These are phyloP conservation scores for Paspalum notatum DNA, from an alignment of 176 grass and related monocot species.

Conservation along the genomic window DNA sequence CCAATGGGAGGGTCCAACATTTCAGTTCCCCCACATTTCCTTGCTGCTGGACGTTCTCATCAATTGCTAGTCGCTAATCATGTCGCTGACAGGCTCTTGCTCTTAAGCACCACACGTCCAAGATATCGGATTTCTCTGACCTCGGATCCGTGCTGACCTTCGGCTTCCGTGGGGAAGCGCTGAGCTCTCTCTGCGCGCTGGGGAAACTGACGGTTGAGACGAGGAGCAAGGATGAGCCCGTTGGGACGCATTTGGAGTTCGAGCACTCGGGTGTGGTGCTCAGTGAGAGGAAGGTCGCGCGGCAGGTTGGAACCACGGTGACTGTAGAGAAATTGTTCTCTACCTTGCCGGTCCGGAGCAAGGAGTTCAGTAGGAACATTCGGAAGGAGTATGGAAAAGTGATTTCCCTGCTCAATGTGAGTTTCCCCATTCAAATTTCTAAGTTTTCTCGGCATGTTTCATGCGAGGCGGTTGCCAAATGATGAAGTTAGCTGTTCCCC, in stretches of 20 bases:
- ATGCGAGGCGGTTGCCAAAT: neutral
- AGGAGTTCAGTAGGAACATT: constrained; percentile 94
- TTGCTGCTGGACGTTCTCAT: neutral
- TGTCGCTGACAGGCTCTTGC: constrained; percentile 55
- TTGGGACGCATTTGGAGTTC: constrained; percentile 83
- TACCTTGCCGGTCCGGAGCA: constrained; percentile 80
- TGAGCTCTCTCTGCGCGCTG: constrained; percentile 85
- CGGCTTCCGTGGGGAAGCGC: constrained; percentile 86
- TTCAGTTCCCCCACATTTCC: neutral
- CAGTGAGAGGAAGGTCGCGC: constrained; percentile 74
- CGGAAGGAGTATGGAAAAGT: constrained; percentile 87
- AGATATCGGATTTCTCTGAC: constrained; percentile 84
- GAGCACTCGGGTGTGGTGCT: constrained; percentile 72
- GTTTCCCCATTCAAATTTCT: constrained; percentile 24
- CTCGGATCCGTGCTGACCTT: constrained; percentile 72
- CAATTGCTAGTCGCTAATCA: neutral
- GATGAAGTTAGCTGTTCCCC: neutral
- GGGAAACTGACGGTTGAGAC: constrained; percentile 79
- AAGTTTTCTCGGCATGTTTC: neutral
- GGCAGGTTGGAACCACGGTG: constrained; percentile 86
- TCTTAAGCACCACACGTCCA: constrained; percentile 93
- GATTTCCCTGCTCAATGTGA: constrained; percentile 83
- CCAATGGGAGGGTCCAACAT: neutral
- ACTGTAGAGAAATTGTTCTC: constrained; percentile 82
- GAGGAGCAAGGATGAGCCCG: constrained; percentile 66